Evolutionary conservation across 2,329 filamentous ascomycete species (phyloP), one percentile per base, ranked within the genome.

Genomic region (Botrytis galanthina): DNA sequence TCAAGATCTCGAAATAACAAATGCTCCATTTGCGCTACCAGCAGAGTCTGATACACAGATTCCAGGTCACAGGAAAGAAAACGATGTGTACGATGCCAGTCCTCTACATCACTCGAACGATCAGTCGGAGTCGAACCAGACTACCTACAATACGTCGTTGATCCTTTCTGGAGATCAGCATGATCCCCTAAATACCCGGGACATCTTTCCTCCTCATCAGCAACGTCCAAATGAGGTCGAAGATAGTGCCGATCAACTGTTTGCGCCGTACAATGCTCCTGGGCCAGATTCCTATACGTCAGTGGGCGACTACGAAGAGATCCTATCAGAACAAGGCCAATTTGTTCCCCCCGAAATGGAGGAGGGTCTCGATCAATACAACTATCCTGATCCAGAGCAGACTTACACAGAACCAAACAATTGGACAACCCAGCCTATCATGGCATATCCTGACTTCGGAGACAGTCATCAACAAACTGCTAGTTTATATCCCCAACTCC

Each of bases 371-470:
- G 35, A 35, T 57, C 46, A 67, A 3, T 62, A 61, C 32, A 48
- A 69, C 20, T 75, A 75, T 48, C 74, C 74, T 3, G 72, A 71
- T 35, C 72, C 70, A 46, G 73, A 73, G 29, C 63, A 74, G 29
- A 63, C 57, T 44, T 29, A 77, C 39, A 20, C 39, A n/a, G 32
- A 48, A 68, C 68, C 62, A 35, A 60, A 39, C 32, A 39, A 39
- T 32, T 69, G 63, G 71, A 54, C 73, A 32, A 37, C 62, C 16
- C 60, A 74, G 16, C 32, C 68, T 12, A 67, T 67, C 29, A 59
- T 74, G 44, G 32, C 63, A n/a, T 79, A 80, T 74, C 77, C 78
- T 16, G 75, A 78, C 3, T 54, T 67, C 1, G 66, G 61, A n/a
- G 71, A 74, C 29, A 42, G 46, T 29, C 63, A 73, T 46, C 39